A percentile compares a stretch with the other conserved stretches of the same genome.
phyloP scores from a whole-genome alignment of 2,329 filamentous ascomycete species.

The Pezicula neosporulosa region DNA sequence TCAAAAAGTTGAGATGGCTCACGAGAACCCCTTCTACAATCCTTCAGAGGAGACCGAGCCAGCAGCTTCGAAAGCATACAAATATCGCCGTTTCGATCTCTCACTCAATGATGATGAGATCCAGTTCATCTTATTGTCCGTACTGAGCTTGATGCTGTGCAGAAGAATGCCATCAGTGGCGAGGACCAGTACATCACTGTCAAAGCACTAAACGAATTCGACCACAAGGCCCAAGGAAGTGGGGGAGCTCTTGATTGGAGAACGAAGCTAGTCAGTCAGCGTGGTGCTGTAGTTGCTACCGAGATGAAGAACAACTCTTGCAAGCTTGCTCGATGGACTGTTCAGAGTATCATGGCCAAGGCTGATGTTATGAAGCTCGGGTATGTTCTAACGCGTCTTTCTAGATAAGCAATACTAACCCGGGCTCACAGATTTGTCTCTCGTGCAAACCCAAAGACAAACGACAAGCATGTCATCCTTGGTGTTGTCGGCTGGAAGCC shows the following conservation, averaged over 20 bases:
- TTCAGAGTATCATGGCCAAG: conserved; percentile 92
- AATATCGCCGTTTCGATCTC: conserved; percentile 95
- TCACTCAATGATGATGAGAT: conserved; percentile 86
- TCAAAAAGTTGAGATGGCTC: conserved; percentile 76
- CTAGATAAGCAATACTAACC: not conserved
- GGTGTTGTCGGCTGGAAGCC: conserved; percentile 98
- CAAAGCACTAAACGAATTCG: conserved; percentile 98
- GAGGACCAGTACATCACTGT: conserved; percentile 90
- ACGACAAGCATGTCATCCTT: conserved; percentile 91
- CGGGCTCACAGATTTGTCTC: conserved; percentile 76
- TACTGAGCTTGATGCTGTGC: conserved; percentile 90
- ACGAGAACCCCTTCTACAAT: conserved; percentile 98
- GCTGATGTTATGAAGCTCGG: conserved; percentile 99
- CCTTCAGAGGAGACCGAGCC: conserved; percentile 88
- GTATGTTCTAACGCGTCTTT: conserved; percentile 46
- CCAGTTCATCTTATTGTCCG: conserved; percentile 90
- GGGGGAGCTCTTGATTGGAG: conserved; percentile 97
- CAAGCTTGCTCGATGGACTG: conserved; percentile 97
- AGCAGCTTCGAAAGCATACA: conserved; percentile 94
- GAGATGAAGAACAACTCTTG: conserved; percentile 99
- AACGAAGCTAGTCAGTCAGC: conserved; percentile 87
- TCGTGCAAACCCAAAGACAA: conserved; percentile 84
- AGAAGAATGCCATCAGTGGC: conserved; percentile 90
- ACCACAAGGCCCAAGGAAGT: conserved; percentile 93
- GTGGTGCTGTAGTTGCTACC: conserved; percentile 94